Evolutionary conservation across 768 basidiomycete species (phyloP).

Genomic region (Hygrophoropsis aurantiaca): DNA sequence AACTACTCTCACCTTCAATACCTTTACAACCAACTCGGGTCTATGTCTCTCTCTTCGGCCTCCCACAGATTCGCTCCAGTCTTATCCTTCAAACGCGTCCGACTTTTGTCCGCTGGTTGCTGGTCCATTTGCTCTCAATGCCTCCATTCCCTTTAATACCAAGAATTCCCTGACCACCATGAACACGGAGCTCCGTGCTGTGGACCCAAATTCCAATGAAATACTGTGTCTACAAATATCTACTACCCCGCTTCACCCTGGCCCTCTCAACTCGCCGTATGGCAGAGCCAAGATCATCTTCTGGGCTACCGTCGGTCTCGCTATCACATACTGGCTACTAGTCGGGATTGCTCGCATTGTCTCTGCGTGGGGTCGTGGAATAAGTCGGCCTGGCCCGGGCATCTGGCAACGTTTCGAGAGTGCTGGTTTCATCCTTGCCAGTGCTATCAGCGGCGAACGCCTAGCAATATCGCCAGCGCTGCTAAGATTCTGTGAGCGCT

Average conservation of each 20-base stretch:
- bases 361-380: conserved; percentile 82
- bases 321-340: conserved; percentile 80
- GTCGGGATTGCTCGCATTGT: conserved; percentile 77
- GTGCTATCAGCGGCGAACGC: conserved; percentile 90
- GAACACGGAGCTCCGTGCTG: conserved; percentile 79
- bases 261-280: conserved; percentile 54
- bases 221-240: conserved; percentile 79
- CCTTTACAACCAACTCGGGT: conserved; percentile 68
- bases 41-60: conserved; percentile 82
- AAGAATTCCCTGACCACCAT: conserved; percentile 81
- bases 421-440: conserved; percentile 85
- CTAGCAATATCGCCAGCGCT: conserved; percentile 83
- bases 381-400: conserved; percentile 53
- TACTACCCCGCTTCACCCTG: conserved; percentile 74
- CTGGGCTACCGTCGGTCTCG: conserved; percentile 71
- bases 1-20: conserved; percentile 73
- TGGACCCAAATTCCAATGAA: conserved; percentile 83
- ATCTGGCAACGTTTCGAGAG: conserved; percentile 76
- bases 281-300: conserved; percentile 68
- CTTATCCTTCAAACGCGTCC: conserved; percentile 31
- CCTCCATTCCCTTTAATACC: conserved; percentile 64
- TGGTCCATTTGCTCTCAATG: conserved; percentile 81
- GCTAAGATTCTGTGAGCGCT: conserved; percentile 78
- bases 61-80: conserved; percentile 67
- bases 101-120: conserved; percentile 75